phyloP scores from a whole-genome alignment of 768 basidiomycete genomes.

The Leccinum aurantiacum region DNA sequence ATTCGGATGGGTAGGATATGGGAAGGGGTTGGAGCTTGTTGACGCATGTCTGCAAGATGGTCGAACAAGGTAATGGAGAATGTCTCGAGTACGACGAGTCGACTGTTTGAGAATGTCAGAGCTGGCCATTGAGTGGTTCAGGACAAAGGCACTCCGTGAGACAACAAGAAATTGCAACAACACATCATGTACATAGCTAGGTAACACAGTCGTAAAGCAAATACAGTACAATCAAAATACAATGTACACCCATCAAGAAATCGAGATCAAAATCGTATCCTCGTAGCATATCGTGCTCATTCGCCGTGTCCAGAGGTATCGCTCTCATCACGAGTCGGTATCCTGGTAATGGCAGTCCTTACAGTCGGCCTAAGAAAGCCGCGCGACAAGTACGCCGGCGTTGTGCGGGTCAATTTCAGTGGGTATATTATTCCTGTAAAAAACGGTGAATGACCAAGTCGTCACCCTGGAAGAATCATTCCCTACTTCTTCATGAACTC shows the following conservation, averaged over 20 bases:
- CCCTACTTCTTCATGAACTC: conserved; percentile 78
- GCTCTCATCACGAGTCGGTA: conserved; percentile 1
- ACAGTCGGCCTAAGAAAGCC: conserved; percentile 26
- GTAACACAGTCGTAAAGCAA: neutral
- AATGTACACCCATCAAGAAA: neutral
- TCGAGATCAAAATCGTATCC: neutral
- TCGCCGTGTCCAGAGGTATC: neutral
- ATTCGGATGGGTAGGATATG: conserved; percentile 49
- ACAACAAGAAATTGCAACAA: neutral
- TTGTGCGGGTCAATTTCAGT: conserved; percentile 80
- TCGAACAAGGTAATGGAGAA: conserved; percentile 6
- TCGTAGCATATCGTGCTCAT: neutral
- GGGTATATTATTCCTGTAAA: conserved; percentile 62
- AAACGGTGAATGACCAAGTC: neutral
- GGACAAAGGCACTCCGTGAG: neutral
- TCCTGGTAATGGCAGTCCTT: neutral
- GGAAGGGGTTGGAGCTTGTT: conserved; percentile 38
- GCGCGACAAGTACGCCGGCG: conserved; percentile 80
- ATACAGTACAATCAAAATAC: neutral
- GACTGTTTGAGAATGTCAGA: conserved; percentile 6
- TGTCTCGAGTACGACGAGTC: conserved; percentile 2
- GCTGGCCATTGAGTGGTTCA: conserved; percentile 8
- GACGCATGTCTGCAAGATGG: conserved; percentile 19
- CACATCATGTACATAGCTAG: neutral
- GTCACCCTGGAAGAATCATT: neutral